Evolutionary conservation across 2,329 filamentous ascomycete genomes (phyloP).

Genomic region (Alternaria longipes): DNA sequence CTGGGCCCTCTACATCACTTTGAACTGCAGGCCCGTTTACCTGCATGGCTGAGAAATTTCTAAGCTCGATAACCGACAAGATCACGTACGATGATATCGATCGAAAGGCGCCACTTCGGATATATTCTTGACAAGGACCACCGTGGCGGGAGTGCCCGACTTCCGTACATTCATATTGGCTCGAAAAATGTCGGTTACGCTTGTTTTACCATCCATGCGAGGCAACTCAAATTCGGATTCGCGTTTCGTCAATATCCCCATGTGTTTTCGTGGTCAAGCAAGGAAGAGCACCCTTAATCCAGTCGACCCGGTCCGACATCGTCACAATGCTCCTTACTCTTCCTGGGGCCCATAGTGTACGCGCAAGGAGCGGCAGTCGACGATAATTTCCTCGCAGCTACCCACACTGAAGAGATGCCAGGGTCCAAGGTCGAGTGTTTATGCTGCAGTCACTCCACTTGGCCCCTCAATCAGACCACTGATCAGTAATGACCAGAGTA

Average conservation of each 20-base stretch:
- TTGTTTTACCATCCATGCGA: background rate
- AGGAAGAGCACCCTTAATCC: background rate
- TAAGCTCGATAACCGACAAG: slow-evolving; percentile 3
- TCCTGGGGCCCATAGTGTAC: background rate
- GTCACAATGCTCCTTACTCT: background rate
- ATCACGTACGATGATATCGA: background rate
- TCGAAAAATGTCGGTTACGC: slow-evolving; percentile 4
- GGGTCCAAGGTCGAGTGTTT: background rate
- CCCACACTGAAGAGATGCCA: background rate
- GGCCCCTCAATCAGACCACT: background rate
- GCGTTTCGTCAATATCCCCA: background rate
- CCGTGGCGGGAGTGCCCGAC: slow-evolving; percentile 12
- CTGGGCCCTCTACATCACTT: background rate
- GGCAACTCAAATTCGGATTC: background rate
- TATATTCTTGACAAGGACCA: slow-evolving; percentile 10
- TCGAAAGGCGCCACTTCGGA: slow-evolving; percentile 2
- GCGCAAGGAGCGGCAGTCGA: background rate
- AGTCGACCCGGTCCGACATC: background rate
- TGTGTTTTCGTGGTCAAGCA: background rate
- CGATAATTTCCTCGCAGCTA: background rate
- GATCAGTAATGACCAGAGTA: background rate
- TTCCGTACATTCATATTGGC: background rate
- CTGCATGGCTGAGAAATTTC: background rate
- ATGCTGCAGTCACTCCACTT: background rate
- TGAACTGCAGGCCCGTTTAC: background rate